A percentile compares a stretch with the other conserved stretches of the same genome.
Evolutionary conservation across 768 basidiomycete species (phyloP).

Genomic region (Pulveroboletus sp.): DNA sequence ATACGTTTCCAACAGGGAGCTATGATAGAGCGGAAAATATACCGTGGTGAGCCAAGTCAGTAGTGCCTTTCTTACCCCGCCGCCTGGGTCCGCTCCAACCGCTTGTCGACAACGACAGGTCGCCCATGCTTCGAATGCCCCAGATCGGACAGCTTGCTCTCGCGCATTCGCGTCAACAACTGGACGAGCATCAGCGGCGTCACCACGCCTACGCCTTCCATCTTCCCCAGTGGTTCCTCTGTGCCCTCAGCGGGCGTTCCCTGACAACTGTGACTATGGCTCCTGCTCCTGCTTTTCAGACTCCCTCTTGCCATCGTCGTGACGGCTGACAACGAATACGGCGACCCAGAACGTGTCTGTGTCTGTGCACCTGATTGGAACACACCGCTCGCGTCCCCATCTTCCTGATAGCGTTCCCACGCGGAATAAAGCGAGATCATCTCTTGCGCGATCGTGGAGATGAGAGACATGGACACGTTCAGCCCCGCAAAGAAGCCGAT

Average conservation of each 20-base stretch:
- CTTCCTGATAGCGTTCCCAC: constrained; percentile 81
- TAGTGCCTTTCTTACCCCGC: constrained; percentile 36
- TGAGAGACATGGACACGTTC: constrained; percentile 75
- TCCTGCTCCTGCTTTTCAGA: constrained; percentile 25
- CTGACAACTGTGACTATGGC: constrained; percentile 22
- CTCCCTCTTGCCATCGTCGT: constrained; percentile 11
- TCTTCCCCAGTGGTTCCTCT: constrained; percentile 15
- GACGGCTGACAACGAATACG: constrained; percentile 13
- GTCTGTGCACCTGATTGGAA: constrained; percentile 8
- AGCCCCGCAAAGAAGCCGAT: constrained; percentile 81
- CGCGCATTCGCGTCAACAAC: constrained; percentile 63
- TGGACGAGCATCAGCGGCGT: constrained; percentile 56
- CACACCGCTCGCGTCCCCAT: constrained; percentile 38
- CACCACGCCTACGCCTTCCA: constrained; percentile 31
- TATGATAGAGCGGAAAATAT: too few species aligned
- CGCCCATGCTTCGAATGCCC: constrained; percentile 45
- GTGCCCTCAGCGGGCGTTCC: constrained; percentile 26
- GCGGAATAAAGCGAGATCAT: constrained; percentile 85
- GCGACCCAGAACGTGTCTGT: constrained; percentile 14
- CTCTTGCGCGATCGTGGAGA: constrained; percentile 86
- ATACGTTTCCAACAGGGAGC: too few species aligned
- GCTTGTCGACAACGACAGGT: constrained; percentile 60
- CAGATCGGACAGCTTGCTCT: constrained; percentile 54
- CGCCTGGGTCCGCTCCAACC: constrained; percentile 67
- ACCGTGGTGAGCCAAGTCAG: neutral